These are phyloP conservation scores for Metarhizium anisopliae DNA, from an alignment of 2,329 filamentous ascomycete genomes.

Conservation along the genomic window DNA sequence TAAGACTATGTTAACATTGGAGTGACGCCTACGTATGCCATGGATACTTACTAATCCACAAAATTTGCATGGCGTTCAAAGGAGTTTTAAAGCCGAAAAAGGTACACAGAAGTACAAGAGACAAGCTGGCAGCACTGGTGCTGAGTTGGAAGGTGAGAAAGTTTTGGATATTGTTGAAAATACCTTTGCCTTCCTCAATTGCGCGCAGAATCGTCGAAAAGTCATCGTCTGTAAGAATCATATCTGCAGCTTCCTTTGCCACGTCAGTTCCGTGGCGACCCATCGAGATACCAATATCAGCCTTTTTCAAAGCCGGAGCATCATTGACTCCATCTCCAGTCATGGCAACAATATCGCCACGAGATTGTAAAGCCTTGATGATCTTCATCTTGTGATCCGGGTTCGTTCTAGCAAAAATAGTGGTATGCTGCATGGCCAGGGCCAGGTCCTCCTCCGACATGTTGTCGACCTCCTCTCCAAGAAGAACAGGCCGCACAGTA, in stretches of 20 bases:
- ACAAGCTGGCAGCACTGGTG: conserved; percentile 88
- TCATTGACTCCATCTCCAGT: conserved; percentile 98
- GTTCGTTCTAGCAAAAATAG: conserved; percentile 91
- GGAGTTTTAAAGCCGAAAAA: conserved; percentile 90
- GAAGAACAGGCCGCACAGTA: conserved; percentile 62
- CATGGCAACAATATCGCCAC: conserved; percentile 97
- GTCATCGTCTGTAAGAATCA: conserved; percentile 85
- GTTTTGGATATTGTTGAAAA: conserved; percentile 99
- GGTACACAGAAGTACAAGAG: conserved; percentile 85
- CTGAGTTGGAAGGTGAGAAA: conserved; percentile 98
- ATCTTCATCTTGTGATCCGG: conserved; percentile 99
- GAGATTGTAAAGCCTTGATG: conserved; percentile 78
- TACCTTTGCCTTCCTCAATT: conserved; percentile 97
- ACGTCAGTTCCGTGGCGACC: conserved; percentile 91
- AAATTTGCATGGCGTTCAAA: conserved; percentile 97
- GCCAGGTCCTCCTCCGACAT: conserved; percentile 83
- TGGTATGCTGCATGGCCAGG: conserved; percentile 77
- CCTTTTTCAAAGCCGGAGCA: conserved; percentile 90
- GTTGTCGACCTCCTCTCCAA: conserved; percentile 83
- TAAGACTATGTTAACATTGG: conserved; percentile 25
- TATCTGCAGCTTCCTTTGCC: conserved; percentile 90
- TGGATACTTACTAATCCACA: conserved; percentile 88
- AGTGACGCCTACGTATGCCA: neutral
- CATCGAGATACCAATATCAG: conserved; percentile 97
- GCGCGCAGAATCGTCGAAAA: conserved; percentile 88